phyloP scores from a whole-genome alignment of 2,329 filamentous ascomycete species.

The Ophiostoma angusticollis region DNA sequence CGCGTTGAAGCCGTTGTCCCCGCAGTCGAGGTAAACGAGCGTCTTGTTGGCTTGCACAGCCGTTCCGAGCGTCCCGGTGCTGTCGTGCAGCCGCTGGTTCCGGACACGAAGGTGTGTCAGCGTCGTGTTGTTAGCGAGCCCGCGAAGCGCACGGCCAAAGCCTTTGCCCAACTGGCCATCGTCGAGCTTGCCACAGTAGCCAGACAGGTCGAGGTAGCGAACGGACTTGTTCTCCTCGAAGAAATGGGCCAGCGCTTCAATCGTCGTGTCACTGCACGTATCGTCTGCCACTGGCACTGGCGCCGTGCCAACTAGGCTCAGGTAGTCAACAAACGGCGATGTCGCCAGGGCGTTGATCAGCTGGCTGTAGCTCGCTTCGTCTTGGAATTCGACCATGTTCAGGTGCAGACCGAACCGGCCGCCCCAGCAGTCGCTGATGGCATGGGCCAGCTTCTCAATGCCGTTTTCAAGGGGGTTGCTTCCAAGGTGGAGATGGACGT shows the following conservation, averaged over 20 bases:
- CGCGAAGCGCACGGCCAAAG: slow-evolving; percentile 34
- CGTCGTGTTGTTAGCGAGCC: slow-evolving; percentile 19
- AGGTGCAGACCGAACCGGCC: slow-evolving; percentile 38
- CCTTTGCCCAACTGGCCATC: slow-evolving; percentile 42
- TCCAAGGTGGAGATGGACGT: slow-evolving; percentile 36
- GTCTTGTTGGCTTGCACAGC: slow-evolving; percentile 36
- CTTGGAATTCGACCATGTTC: slow-evolving; percentile 44
- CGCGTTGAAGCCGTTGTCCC: slow-evolving; percentile 41
- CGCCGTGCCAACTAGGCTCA: slow-evolving; percentile 42
- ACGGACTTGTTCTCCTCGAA: slow-evolving; percentile 38
- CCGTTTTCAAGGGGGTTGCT: slow-evolving; percentile 41
- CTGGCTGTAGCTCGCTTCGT: slow-evolving; percentile 38
- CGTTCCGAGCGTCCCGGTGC: slow-evolving; percentile 38
- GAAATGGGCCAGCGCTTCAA: slow-evolving; percentile 34
- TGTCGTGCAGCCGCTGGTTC: slow-evolving; percentile 42
- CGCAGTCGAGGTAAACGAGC: slow-evolving; percentile 40
- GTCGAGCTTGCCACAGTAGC: slow-evolving; percentile 44
- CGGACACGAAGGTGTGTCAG: slow-evolving; percentile 38
- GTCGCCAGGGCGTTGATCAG: slow-evolving; percentile 36
- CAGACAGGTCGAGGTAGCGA: slow-evolving; percentile 42
- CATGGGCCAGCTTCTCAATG: slow-evolving; percentile 35
- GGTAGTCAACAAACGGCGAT: slow-evolving; percentile 37
- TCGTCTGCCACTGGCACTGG: slow-evolving; percentile 25
- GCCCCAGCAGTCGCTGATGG: slow-evolving; percentile 30
- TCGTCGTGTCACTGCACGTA: slow-evolving; percentile 30